phyloP scores from a whole-genome alignment of 225 moss, liverwort and hornwort species.

The Marchantia paleacea region DNA sequence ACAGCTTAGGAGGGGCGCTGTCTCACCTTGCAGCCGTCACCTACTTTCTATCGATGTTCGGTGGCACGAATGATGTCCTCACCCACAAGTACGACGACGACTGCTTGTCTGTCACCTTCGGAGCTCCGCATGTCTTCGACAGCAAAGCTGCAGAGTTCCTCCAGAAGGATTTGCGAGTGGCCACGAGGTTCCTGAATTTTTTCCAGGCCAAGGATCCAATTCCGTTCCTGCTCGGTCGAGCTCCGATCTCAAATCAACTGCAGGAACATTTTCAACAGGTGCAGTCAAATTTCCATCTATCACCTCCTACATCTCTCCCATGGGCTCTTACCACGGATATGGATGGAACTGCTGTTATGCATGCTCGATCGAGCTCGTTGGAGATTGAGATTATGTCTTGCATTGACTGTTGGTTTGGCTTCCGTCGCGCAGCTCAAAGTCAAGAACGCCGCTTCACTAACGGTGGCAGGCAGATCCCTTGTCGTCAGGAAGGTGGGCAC shows the following conservation, averaged over 20 bases:
- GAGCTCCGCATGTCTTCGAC: conserved; percentile 19
- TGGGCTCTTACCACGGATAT: too few relatives aligned
- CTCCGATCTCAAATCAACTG: not conserved
- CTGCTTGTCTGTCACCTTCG: conserved; percentile 16
- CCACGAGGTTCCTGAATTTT: conserved; percentile 6
- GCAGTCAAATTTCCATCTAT: not conserved
- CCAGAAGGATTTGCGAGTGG: not conserved
- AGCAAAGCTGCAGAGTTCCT: conserved; percentile 10
- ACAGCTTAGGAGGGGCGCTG: conserved; percentile 20
- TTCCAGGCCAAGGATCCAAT: conserved; percentile 19
- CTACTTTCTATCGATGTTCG: conserved; percentile 4
- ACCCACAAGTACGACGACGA: not conserved
- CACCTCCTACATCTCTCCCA: too few relatives aligned
- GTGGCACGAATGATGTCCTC: not conserved
- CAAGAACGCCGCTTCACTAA: conserved; percentile 14
- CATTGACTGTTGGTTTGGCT: not conserved
- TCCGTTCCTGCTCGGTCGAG: conserved; percentile 7
- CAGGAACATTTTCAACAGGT: conserved; percentile 13
- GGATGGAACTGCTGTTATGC: not conserved
- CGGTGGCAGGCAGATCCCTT: conserved; percentile 11
- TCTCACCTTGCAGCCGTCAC: conserved; percentile 11
- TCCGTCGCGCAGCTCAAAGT: conserved; percentile 12
- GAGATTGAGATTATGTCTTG: not conserved
- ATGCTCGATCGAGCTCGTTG: not conserved
- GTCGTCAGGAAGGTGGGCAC: conserved; percentile 16